phyloP scores from a whole-genome alignment of 1,139 yeast species.

The Nakaseomyces delphensis region DNA sequence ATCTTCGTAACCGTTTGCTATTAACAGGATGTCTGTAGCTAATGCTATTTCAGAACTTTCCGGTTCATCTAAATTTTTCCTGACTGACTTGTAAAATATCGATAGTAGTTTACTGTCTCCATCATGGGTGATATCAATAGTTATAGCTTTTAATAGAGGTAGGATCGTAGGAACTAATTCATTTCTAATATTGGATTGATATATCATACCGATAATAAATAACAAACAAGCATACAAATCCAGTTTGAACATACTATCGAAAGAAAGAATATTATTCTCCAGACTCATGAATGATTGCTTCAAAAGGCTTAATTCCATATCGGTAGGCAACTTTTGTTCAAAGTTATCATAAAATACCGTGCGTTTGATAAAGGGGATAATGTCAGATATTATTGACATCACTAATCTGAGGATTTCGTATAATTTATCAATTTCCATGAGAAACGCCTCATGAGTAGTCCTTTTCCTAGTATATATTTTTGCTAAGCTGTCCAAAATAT shows the following conservation, averaged over 20 bases:
- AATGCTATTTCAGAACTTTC: conserved; percentile 1
- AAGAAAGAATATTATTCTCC: conserved; percentile 50
- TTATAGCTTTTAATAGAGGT: conserved; percentile 49
- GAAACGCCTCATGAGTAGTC: conserved; percentile 31
- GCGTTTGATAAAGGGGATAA: conserved; percentile 52
- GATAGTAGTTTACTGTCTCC: conserved; percentile 48
- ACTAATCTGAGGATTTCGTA: conserved; percentile 74
- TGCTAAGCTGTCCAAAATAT: conserved; percentile 46
- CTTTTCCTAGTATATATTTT: conserved; percentile 27
- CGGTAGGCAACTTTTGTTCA: conserved; percentile 16
- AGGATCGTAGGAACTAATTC: conserved; percentile 44
- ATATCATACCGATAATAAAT: conserved; percentile 52
- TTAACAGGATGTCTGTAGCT: conserved; percentile 15
- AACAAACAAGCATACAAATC: conserved; percentile 68
- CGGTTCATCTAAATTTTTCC: not conserved
- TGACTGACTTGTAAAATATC: conserved; percentile 36
- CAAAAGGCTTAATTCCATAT: conserved; percentile 38
- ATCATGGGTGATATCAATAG: conserved; percentile 33
- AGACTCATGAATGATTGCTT: conserved; percentile 49
- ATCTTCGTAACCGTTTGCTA: conserved; percentile 15
- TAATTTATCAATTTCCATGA: conserved; percentile 60
- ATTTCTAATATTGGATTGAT: conserved; percentile 26
- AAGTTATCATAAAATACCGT: conserved; percentile 24
- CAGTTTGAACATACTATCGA: conserved; percentile 57
- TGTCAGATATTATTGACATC: conserved; percentile 52